Evolutionary conservation across 192 early-diverging fungal genomes (phyloP).

Genomic region (Jimgerdemannia lactiflua): DNA sequence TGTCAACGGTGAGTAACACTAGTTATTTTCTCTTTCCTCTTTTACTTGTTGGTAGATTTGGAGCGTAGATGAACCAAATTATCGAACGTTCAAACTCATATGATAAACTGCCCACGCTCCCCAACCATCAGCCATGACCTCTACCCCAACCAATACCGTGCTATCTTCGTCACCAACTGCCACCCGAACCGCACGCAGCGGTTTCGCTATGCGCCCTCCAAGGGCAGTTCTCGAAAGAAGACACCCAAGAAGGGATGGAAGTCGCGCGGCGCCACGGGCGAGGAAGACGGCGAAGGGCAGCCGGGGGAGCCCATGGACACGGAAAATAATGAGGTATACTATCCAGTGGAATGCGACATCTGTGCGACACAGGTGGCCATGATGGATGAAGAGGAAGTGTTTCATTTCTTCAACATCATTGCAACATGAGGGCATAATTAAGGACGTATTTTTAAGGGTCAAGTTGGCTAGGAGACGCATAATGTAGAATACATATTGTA

Average conservation of each 20-base stretch:
- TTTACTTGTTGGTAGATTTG: too few relatives aligned
- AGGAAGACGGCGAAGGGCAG: constrained; percentile 16
- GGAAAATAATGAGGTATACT: constrained; percentile 29
- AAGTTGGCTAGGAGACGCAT: too few relatives aligned
- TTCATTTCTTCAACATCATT: constrained; percentile 70
- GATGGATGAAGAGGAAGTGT: constrained; percentile 64
- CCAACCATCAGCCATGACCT: constrained; percentile 42
- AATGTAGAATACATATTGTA: too few relatives aligned
- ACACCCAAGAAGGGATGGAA: constrained; percentile 18
- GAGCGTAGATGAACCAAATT: too few relatives aligned
- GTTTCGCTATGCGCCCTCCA: constrained; percentile 28
- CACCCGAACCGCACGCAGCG: constrained; percentile 37
- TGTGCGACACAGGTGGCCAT: constrained; percentile 63
- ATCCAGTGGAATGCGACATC: constrained; percentile 52
- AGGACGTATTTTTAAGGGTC: too few relatives aligned
- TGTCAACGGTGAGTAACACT: constrained; percentile 49
- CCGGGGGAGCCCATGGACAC: not conserved
- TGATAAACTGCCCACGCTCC: too few relatives aligned
- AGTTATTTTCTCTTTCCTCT: too few relatives aligned
- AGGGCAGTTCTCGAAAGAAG: not conserved
- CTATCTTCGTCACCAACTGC: constrained; percentile 69
- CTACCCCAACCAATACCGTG: constrained; percentile 60
- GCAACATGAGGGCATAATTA: constrained; percentile 14
- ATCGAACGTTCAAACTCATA: too few relatives aligned
- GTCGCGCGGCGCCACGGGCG: not conserved